phyloP scores from a whole-genome alignment of 2,329 filamentous ascomycete genomes.

The Immersiporthe knoxdaviesiana region DNA sequence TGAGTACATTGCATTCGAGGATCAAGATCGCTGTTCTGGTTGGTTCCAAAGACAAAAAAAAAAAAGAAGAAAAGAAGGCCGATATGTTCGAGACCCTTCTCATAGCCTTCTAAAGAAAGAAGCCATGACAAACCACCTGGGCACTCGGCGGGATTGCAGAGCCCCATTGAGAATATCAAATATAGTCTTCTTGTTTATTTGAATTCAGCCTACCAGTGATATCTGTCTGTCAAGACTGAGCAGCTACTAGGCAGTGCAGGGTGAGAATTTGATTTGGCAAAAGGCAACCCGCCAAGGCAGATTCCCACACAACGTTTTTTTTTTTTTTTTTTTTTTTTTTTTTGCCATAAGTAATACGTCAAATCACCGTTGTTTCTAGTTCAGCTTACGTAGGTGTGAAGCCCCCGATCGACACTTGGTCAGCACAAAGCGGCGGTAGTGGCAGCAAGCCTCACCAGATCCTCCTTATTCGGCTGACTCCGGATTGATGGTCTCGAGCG shows the following conservation, averaged over 20 bases:
- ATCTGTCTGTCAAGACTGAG: neutral
- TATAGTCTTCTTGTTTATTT: neutral
- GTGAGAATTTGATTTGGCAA: neutral
- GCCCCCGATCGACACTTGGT: neutral
- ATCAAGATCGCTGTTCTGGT: no score
- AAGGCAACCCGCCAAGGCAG: neutral
- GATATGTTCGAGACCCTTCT: neutral
- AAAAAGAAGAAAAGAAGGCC: neutral
- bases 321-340: no score
- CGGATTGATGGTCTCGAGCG: neutral
- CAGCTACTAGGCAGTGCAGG: neutral
- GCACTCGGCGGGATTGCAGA: neutral
- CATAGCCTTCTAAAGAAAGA: neutral
- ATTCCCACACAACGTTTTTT: neutral
- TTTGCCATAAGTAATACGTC: neutral
- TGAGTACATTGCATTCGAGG: no score
- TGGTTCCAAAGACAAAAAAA: no score
- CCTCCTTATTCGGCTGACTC: neutral
- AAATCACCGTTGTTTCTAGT: neutral
- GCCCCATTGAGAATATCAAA: neutral
- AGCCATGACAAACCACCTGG: neutral
- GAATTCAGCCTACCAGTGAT: neutral
- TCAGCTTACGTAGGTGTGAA: neutral
- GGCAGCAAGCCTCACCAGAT: neutral
- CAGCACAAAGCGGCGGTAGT: neutral